These are phyloP conservation scores for Gamsiella multidivaricata DNA, from an alignment of 192 early-diverging fungal genomes.

Conservation along the genomic window DNA sequence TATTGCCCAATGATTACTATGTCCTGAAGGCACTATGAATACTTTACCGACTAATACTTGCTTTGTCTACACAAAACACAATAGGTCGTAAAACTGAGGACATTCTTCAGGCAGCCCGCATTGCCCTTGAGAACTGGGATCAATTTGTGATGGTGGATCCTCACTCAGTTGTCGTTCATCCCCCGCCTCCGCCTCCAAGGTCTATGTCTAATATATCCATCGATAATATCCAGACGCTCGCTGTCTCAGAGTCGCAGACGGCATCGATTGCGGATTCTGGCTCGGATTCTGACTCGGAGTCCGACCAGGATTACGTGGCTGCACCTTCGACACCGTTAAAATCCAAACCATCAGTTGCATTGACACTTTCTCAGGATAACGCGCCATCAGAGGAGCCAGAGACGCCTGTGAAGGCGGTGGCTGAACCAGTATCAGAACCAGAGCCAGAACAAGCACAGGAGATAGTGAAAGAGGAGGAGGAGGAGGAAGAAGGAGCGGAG, in stretches of 20 bases:
- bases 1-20: too few species aligned
- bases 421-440: not conserved
- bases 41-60: too few species aligned
- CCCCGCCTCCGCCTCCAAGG: constrained; percentile 32
- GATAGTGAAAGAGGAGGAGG: constrained; percentile 10
- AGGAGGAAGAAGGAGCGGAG: not conserved
- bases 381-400: not conserved
- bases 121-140: constrained; percentile 48
- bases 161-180: constrained; percentile 33
- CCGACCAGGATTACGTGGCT: constrained; percentile 29
- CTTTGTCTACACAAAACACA: too few species aligned
- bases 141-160: constrained; percentile 35
- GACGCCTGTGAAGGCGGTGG: too few species aligned
- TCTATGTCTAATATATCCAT: constrained; percentile 3
- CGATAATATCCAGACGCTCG: constrained; percentile 10
- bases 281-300: constrained; percentile 13
- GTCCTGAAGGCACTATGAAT: too few species aligned
- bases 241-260: constrained; percentile 11
- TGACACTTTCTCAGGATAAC: not conserved
- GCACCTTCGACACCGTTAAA: constrained; percentile 46
- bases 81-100: constrained; percentile 51
- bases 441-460: not conserved
- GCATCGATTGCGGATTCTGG: constrained; percentile 5
- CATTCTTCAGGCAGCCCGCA: constrained; percentile 41
- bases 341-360: constrained; percentile 28